phyloP scores from a whole-genome alignment of 2,329 filamentous ascomycete genomes.

The Phialocephala subalpina region DNA sequence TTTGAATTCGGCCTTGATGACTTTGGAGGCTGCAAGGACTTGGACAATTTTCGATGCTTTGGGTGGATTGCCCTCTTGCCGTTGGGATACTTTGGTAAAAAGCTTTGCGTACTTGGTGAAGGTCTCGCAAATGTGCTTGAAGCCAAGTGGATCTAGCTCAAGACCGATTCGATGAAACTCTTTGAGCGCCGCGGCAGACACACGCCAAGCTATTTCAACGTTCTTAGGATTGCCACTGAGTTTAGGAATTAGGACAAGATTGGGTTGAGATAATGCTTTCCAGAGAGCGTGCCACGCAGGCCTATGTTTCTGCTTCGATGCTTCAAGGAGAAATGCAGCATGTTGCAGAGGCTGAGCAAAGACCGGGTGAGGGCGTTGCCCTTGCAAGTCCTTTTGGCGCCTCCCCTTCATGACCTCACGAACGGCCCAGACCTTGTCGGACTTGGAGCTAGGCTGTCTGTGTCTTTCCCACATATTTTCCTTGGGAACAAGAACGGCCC shows the following conservation, averaged over 20 bases:
- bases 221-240: constrained; percentile 32
- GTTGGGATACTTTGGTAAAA: constrained; percentile 15
- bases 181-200: constrained; percentile 31
- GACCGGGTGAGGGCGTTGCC: constrained; percentile 21
- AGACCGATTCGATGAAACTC: constrained; percentile 40
- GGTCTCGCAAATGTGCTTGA: constrained; percentile 37
- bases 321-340: constrained; percentile 33
- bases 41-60: constrained; percentile 43
- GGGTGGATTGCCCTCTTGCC: constrained; percentile 10
- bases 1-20: constrained; percentile 43
- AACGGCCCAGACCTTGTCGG: not conserved
- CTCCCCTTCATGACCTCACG: not conserved
- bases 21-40: constrained; percentile 29
- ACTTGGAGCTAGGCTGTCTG: not conserved
- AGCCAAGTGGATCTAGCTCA: constrained; percentile 41
- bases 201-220: constrained; percentile 38
- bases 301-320: constrained; percentile 32
- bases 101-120: constrained; percentile 40
- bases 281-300: constrained; percentile 54
- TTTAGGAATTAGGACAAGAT: constrained; percentile 30
- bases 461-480: not conserved
- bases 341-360: constrained; percentile 29
- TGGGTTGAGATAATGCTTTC: constrained; percentile 46
- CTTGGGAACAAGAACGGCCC: constrained; percentile 11
- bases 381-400: not conserved